Base-by-base conservation (phyloP, 768 basidiomycete species). In the Tricholoma sp. region DNA sequence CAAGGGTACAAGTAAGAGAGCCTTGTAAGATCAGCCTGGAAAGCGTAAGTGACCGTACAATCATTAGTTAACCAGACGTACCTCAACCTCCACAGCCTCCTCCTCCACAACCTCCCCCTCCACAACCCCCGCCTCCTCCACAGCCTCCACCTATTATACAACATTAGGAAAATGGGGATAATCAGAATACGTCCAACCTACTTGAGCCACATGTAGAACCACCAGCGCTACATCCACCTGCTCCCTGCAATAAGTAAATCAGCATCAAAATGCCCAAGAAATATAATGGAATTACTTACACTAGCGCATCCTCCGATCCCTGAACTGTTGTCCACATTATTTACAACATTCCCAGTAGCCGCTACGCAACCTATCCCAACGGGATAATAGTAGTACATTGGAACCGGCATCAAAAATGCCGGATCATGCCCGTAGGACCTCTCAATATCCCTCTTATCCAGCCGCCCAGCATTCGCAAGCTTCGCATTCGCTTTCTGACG, bases 391-490 rank as follows among this genome's bases (percentile, higher is more conserved):
- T 13, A 58, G 34, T 39, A 56, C 6, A 60, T n/a, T 8, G 78
- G 77, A 41, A 79, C 69, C 10, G 73, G 72, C 11, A 70, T 47
- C 32, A 80, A 65, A 60, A 80, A 80, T 32, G 77, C 71, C 29
- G 59, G 56, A 39, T 60, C 57, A 50, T 74, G 72, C 17, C 41
- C 62, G 6, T 57, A 24, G 10, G 49, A 54, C 32, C 60, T 37
- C 17, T 52, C 53, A 44, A 49, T 51, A 17, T 52, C 47, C 53
- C 59, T 59, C 58, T 31, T 42, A 37, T 61, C 51, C 28, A 59
- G 24, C 47, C 63, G 60, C 20, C 69, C 64, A 51, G 63, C 64
- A 39, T 62, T 61, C 20, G 61, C 63, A 32, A 59, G 60, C 60
- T 66, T 64, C 49, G 24, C 56, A 12, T 73, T 44, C 12, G 39